Evolutionary conservation across 2,329 filamentous ascomycete genomes (phyloP), one percentile per base, ranked within the genome.

Genomic region (Colletotrichum falcatum): DNA sequence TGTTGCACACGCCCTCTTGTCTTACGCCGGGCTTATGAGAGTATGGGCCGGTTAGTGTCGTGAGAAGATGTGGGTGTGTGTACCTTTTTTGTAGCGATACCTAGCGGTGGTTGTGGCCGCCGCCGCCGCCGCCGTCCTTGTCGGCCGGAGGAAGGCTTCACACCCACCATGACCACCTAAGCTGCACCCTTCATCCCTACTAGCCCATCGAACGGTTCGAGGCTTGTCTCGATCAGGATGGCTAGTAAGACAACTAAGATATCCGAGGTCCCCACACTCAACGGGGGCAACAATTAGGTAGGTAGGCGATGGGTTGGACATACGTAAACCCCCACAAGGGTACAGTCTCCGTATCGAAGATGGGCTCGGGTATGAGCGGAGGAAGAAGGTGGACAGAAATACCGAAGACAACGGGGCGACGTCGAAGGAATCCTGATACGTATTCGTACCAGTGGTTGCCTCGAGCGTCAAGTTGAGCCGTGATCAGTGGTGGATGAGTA

Each of bases 161-260:
- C 59, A 63, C 67, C 48, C 64, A 46, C 64, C 64, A 48, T 61
- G 39, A 61, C 39, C 59, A 51, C 16, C 26, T 26, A 35, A 28
- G 18, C 33, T 48, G 51, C 63, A 66, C 64, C 64, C 59, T 67
- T 46, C 53, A 71, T 63, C 68, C 68, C 39, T 71, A 59, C 68
- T 71, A 71, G 68, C 51, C 23, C 30, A 54, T 59, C 46, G 64
- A 68, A 71, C 53, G 64, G 68, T 63, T 68, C 64, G 64, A 71
- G 59, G 33, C 68, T 66, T 71, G 58, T 53, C 68, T 71, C 46
- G 37, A 71, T 71, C 59, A 63, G 68, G 64, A 42, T 39, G 46
- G n/a, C 59, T 59, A 71, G 61, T 16, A 39, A 28, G 30, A 44
- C 53, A 59, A 53, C 64, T 59, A 61, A 59, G 59, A 63, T 59